Evolutionary conservation across 1,284 basidiomycete genomes (phyloP).

Genomic region (Phylloboletellus chloephorus): DNA sequence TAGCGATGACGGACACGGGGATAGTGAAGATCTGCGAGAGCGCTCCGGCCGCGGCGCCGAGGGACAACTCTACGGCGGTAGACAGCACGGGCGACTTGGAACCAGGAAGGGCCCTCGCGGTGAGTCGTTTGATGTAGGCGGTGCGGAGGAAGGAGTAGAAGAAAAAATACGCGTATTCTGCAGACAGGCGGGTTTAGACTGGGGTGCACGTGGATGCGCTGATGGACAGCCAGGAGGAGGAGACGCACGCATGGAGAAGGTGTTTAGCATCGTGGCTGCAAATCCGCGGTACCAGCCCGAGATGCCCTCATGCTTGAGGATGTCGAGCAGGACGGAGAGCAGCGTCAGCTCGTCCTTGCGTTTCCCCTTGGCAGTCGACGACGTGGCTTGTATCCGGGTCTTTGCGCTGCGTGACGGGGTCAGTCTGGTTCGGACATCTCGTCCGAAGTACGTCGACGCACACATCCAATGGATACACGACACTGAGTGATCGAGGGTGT

Average conservation of each 20-base stretch:
- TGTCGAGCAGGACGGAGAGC: slow-evolving; percentile 58
- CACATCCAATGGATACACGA: slow-evolving; percentile 95
- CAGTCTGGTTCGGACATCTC: background rate
- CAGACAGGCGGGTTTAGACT: slow-evolving; percentile 3
- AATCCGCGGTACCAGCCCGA: slow-evolving; percentile 89
- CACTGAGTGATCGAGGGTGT: slow-evolving; percentile 39
- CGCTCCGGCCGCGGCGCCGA: slow-evolving; percentile 91
- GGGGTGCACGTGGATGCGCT: no score
- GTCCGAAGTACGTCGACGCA: slow-evolving; percentile 40
- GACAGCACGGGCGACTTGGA: slow-evolving; percentile 59
- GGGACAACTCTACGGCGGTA: slow-evolving; percentile 76
- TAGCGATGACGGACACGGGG: slow-evolving; percentile 96
- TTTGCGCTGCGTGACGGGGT: slow-evolving; percentile 61
- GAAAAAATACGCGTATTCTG: slow-evolving; percentile 99
- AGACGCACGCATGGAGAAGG: slow-evolving; percentile 88
- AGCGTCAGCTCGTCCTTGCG: slow-evolving; percentile 57
- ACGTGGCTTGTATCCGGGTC: slow-evolving; percentile 85
- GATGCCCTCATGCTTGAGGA: slow-evolving; percentile 77
- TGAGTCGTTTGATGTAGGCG: slow-evolving; percentile 71
- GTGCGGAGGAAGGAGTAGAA: slow-evolving; percentile 92
- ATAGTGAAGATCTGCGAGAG: slow-evolving; percentile 98
- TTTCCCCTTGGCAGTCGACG: slow-evolving; percentile 45
- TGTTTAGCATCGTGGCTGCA: slow-evolving; percentile 96
- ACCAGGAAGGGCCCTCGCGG: slow-evolving; percentile 50
- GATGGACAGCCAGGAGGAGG: background rate